phyloP scores from a whole-genome alignment of 345 rosid species.

The Trapa bicornis region DNA sequence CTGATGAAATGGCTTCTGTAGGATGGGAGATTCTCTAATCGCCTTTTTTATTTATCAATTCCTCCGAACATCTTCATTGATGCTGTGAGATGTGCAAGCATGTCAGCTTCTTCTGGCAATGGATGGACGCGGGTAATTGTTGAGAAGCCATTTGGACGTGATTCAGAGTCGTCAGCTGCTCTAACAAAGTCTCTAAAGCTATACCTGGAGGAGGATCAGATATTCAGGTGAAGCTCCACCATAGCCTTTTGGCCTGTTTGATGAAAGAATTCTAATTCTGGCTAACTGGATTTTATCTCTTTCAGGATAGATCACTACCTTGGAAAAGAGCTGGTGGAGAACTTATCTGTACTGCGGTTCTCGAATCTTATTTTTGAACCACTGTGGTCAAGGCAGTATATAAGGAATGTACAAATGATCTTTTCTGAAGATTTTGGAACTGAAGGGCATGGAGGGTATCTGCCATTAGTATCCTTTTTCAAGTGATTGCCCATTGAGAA shows the following conservation, averaged over 20 bases:
- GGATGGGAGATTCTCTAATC: conserved; percentile 74
- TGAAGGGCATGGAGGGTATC: conserved; percentile 97
- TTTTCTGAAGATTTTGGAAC: conserved; percentile 98
- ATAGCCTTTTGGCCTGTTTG: conserved; percentile 1
- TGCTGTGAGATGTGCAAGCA: conserved; percentile 81
- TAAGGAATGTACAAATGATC: conserved; percentile 76
- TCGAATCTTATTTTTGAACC: conserved; percentile 96
- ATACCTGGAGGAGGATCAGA: conserved; percentile 79
- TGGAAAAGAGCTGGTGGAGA: conserved; percentile 97
- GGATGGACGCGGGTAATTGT: conserved; percentile 98
- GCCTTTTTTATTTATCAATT: conserved; percentile 74
- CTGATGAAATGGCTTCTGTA: conserved; percentile 24
- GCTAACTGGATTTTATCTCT: conserved; percentile 13
- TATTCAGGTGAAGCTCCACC: conserved; percentile 45
- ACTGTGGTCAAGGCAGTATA: conserved; percentile 86
- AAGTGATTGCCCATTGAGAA: neutral
- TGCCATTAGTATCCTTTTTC: neutral
- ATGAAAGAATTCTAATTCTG: neutral
- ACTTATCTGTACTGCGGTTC: conserved; percentile 91
- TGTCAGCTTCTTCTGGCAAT: conserved; percentile 64
- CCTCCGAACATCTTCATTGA: conserved; percentile 88
- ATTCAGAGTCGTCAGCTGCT: conserved; percentile 88
- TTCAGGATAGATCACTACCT: conserved; percentile 94
- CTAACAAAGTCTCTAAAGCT: conserved; percentile 69
- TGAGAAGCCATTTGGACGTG: conserved; percentile 96